These are phyloP conservation scores for Datisca glomerata DNA, from an alignment of 306 rosid genomes.

Conservation along the genomic window DNA sequence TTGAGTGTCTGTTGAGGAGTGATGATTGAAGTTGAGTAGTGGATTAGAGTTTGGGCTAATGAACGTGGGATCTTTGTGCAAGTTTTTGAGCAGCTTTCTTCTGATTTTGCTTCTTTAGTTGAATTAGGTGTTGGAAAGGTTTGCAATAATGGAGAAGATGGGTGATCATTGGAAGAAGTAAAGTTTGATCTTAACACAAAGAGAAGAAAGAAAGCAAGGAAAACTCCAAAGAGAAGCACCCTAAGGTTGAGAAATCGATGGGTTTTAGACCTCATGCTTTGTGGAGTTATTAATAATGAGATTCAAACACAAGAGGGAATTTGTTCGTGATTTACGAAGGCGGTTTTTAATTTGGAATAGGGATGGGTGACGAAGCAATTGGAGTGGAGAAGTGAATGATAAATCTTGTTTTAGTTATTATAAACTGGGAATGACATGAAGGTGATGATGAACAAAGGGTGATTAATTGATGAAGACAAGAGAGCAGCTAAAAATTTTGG, in stretches of 20 bases:
- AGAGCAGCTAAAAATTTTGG: too few species aligned
- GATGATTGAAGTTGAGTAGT: constrained; percentile 60
- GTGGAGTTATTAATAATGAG: too few species aligned
- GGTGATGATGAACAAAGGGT: too few species aligned
- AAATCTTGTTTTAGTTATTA: too few species aligned
- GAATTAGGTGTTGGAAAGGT: not conserved
- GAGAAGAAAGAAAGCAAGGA: constrained; percentile 34
- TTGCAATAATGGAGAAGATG: constrained; percentile 17
- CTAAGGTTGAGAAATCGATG: constrained; percentile 35
- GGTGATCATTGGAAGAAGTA: constrained; percentile 17
- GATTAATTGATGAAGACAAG: too few species aligned
- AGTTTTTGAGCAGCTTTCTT: constrained; percentile 11
- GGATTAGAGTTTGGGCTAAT: constrained; percentile 41
- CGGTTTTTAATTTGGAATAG: too few species aligned
- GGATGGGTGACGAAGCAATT: too few species aligned
- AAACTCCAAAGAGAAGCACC: constrained; percentile 34
- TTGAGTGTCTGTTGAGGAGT: constrained; percentile 66
- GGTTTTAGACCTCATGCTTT: constrained; percentile 54
- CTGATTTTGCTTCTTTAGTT: not conserved
- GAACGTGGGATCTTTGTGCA: constrained; percentile 45
- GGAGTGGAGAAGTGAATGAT: too few species aligned
- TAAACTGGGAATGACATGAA: too few species aligned
- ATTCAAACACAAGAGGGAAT: too few species aligned
- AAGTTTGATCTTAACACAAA: constrained; percentile 43
- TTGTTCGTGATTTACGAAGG: too few species aligned